Conservation (phyloP, 371 early-diverging fungal genomes). For the Rhizomucor miehei region DNA sequence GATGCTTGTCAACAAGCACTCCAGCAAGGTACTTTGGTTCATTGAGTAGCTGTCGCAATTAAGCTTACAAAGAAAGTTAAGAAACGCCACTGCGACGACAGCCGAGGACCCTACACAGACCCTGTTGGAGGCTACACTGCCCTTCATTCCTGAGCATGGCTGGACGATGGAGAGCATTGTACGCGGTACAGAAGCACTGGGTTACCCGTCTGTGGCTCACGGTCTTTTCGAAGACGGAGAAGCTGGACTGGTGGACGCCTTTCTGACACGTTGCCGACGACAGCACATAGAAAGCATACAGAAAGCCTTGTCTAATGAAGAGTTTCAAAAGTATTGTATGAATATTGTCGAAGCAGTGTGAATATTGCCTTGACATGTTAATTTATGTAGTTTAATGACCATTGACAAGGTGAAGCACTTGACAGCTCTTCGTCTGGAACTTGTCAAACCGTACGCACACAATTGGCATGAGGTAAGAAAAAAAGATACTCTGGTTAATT, state of each 20-base stretch:
- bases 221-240: slow-evolving; percentile 71
- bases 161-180: slow-evolving; percentile 72
- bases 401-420: slow-evolving; percentile 64
- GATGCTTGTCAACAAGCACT: no score
- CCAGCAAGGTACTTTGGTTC: no score
- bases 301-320: slow-evolving; percentile 2
- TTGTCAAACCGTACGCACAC: slow-evolving; percentile 68
- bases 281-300: slow-evolving; percentile 56
- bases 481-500: background rate
- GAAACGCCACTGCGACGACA: no score
- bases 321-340: background rate
- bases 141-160: slow-evolving; percentile 66
- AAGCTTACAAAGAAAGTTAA: no score
- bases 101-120: slow-evolving; percentile 5
- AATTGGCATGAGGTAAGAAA: slow-evolving; percentile 77
- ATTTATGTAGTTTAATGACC: slow-evolving; percentile 29
- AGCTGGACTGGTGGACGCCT: slow-evolving; percentile 74
- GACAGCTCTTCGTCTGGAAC: slow-evolving; percentile 65
- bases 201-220: slow-evolving; percentile 72
- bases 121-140: slow-evolving; percentile 67
- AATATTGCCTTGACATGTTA: background rate
- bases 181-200: slow-evolving; percentile 66
- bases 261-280: slow-evolving; percentile 62
- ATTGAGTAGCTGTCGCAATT: no score
- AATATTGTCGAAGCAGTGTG: background rate